Evolutionary conservation across 2,329 filamentous ascomycete genomes (phyloP).

Genomic region (Paraphaeosphaeria minitans): DNA sequence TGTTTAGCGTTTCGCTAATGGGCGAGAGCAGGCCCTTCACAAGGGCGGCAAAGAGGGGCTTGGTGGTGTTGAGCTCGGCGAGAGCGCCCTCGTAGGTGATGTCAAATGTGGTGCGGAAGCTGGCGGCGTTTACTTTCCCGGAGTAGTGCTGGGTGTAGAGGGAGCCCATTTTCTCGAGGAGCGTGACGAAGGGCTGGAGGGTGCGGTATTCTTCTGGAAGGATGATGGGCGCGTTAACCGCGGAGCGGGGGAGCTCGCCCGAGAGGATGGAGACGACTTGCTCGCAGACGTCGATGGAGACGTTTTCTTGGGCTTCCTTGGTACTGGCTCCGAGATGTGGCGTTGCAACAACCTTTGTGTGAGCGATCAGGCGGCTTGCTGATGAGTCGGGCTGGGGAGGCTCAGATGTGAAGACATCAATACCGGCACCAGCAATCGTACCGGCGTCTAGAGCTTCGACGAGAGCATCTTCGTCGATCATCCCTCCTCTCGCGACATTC

Average conservation of each 20-base stretch:
- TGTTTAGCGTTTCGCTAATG: conserved; percentile 70
- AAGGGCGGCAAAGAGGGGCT: conserved; percentile 77
- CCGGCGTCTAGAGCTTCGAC: conserved; percentile 71
- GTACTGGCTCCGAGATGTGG: conserved; percentile 82
- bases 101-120: conserved; percentile 72
- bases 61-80: conserved; percentile 72
- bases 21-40: conserved; percentile 75
- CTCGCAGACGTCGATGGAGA: conserved; percentile 80
- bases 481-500: conserved; percentile 80
- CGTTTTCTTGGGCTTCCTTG: conserved; percentile 82
- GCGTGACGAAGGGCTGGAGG: conserved; percentile 74
- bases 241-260: conserved; percentile 74
- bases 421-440: conserved; percentile 74
- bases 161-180: conserved; percentile 79
- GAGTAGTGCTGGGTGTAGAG: conserved; percentile 79
- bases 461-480: conserved; percentile 77
- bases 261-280: conserved; percentile 76
- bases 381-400: conserved; percentile 66
- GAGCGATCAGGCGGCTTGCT: conserved; percentile 67
- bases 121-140: conserved; percentile 39
- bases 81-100: conserved; percentile 78
- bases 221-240: conserved; percentile 82
- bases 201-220: conserved; percentile 79
- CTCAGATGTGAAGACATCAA: conserved; percentile 81
- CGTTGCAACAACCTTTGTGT: conserved; percentile 75